Evolutionary conservation across 2,329 filamentous ascomycete genomes (phyloP).

Genomic region (Fusarium sp.): DNA sequence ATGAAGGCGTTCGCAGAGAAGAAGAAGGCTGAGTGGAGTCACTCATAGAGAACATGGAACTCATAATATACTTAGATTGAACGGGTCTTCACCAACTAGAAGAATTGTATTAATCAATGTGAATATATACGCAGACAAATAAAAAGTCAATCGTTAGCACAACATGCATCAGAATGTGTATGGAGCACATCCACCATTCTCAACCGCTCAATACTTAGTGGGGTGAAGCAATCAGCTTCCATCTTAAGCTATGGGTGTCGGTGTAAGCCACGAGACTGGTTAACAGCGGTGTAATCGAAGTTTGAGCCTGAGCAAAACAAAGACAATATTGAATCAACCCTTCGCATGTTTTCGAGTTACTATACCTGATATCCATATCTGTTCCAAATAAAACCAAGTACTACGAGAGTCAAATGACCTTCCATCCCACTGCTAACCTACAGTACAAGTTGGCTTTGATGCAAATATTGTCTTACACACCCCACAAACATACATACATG

Average conservation of each 20-base stretch:
- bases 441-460: conserved; percentile 2
- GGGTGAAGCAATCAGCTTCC: conserved; percentile 11
- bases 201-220: conserved; percentile 2
- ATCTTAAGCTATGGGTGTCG: not conserved
- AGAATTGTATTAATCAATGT: not conserved
- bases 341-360: not conserved
- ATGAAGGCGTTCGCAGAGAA: conserved; percentile 97
- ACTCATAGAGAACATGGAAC: conserved; percentile 66
- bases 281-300: not conserved
- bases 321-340: not conserved
- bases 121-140: not conserved
- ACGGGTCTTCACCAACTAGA: not conserved
- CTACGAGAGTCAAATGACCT: not conserved
- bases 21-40: conserved; percentile 89
- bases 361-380: not conserved
- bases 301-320: not conserved
- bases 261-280: conserved; percentile 2
- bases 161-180: not conserved
- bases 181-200: conserved; percentile 4
- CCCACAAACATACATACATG: conserved; percentile 1
- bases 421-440: not conserved
- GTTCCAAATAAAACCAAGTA: not conserved
- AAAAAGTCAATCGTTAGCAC: not conserved
- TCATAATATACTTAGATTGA: not conserved
- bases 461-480: conserved; percentile 13